Base-by-base conservation (phyloP, 176 grass and related monocot genomes). In the Phragmites australis region DNA sequence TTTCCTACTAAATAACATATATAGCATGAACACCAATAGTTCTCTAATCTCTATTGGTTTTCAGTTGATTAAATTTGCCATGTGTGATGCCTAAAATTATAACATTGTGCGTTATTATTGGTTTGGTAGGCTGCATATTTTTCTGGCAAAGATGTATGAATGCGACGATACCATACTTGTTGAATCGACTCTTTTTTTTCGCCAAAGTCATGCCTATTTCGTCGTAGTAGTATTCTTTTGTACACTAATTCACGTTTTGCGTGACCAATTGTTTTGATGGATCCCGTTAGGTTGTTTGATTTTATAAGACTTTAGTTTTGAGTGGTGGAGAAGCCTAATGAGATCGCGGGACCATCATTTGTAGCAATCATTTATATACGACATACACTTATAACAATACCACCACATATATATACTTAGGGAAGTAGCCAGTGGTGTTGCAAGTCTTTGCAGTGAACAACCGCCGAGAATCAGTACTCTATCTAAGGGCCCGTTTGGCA, bases 251-350 rank as follows among this genome's bases (percentile, higher is more conserved):
- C 60, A n/a, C 9, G 15, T 30, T 30, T 60, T 27, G 9, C 8
- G 2, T 27, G 63, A 9, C n/a, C 18, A 11, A 22, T 49, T 29
- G 22, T 60, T 61, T 27, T 2, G 27, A 49, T 58, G 48, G 47
- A 56, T 27, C 30, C 6, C 15, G 1, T 48, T 22, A 12, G 27
- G 2, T 17, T 3, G 0, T 19, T 23, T 9, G 27, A 57, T 76
- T 84, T 55, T 34, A 74, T 39, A 74, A 74, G 39, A 31, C 40
- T 29, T 55, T 57, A n/a, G 18, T 73, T 45, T 56, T 14, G 43
- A 56, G 13, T 42, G 65, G 67, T 26, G 47, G 10, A 14, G 15
- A 76, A 26, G 26, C 37, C 27, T 26, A 68, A 23, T 42, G 10
- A 15, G 29, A 59, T 27, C 31, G 70, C 12, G 39, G 63, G 51